Percentiles rank a stretch among this genome's conserved stretches.
Conservation (phyloP, 352 stramenopile genomes). For the Pseudoperonospora humuli region DNA sequence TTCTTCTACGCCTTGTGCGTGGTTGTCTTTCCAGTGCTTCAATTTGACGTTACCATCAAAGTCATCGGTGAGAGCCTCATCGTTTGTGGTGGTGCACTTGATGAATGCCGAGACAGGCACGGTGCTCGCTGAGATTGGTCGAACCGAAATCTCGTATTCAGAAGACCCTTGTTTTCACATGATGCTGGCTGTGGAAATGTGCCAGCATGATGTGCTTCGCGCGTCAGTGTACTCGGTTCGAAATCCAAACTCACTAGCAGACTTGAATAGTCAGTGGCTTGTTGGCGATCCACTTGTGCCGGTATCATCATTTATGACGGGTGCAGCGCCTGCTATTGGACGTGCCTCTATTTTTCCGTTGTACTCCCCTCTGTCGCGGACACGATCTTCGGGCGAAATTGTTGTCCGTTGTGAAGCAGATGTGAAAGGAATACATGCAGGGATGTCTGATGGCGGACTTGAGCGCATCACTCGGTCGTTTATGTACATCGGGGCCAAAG, state of each 20-base stretch:
- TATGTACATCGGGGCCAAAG: slow-evolving; percentile 54
- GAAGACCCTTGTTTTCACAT: slow-evolving; percentile 71
- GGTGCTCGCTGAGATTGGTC: slow-evolving; percentile 49
- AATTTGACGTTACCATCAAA: slow-evolving; percentile 64
- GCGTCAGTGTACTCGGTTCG: slow-evolving; percentile 66
- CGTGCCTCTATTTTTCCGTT: slow-evolving; percentile 46
- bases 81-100: slow-evolving; percentile 64
- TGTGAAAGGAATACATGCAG: slow-evolving; percentile 33
- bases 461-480: slow-evolving; percentile 74
- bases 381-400: slow-evolving; percentile 58
- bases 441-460: slow-evolving; percentile 28
- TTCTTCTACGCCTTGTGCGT: slow-evolving; percentile 28
- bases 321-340: slow-evolving; percentile 14
- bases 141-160: slow-evolving; percentile 63
- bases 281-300: slow-evolving; percentile 54
- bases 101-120: slow-evolving; percentile 37
- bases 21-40: slow-evolving; percentile 83
- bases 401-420: slow-evolving; percentile 70
- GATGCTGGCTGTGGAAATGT: slow-evolving; percentile 64
- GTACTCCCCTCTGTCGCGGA: slow-evolving; percentile 57
- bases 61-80: slow-evolving; percentile 31
- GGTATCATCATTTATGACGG: slow-evolving; percentile 42
- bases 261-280: slow-evolving; percentile 69
- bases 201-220: slow-evolving; percentile 39
- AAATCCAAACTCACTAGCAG: slow-evolving; percentile 40